These are phyloP conservation scores for Thielaviopsis populi DNA, from an alignment of 2,329 filamentous ascomycete genomes.

Conservation along the genomic window DNA sequence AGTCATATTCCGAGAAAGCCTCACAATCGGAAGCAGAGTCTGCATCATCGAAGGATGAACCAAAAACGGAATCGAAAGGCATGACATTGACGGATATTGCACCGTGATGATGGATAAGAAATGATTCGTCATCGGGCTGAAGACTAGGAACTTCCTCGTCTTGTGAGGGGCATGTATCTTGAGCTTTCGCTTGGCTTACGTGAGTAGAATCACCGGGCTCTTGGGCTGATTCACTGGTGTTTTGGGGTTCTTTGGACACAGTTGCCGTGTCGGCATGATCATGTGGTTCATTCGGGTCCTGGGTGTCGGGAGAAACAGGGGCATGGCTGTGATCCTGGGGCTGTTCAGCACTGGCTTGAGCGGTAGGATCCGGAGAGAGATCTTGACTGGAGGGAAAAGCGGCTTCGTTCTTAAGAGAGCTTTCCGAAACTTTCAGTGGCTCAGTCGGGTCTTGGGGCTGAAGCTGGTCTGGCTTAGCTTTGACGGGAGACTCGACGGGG, in stretches of 20 bases:
- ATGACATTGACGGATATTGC: not conserved
- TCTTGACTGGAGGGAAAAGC: not conserved
- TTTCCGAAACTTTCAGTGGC: not conserved
- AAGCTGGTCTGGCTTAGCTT: not conserved
- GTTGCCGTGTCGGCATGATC: not conserved
- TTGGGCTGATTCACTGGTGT: not conserved
- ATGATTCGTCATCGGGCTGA: not conserved
- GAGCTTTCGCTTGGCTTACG: not conserved
- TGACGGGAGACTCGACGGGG: not conserved
- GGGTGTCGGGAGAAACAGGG: not conserved
- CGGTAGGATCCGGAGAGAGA: not conserved
- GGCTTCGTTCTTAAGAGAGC: not conserved
- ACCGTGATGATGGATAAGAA: not conserved
- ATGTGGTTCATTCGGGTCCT: not conserved
- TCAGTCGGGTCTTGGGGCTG: not conserved
- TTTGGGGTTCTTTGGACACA: not conserved
- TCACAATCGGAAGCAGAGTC: not conserved
- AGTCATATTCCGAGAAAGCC: not conserved
- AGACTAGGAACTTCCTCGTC: not conserved
- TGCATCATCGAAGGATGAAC: not conserved
- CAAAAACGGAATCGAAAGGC: not conserved
- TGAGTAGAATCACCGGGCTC: not conserved
- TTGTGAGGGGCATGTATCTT: not conserved
- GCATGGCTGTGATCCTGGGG: not conserved
- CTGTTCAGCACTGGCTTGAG: not conserved